These are phyloP conservation scores for Lactarius indigo DNA, from an alignment of 768 basidiomycete genomes.

Conservation along the genomic window DNA sequence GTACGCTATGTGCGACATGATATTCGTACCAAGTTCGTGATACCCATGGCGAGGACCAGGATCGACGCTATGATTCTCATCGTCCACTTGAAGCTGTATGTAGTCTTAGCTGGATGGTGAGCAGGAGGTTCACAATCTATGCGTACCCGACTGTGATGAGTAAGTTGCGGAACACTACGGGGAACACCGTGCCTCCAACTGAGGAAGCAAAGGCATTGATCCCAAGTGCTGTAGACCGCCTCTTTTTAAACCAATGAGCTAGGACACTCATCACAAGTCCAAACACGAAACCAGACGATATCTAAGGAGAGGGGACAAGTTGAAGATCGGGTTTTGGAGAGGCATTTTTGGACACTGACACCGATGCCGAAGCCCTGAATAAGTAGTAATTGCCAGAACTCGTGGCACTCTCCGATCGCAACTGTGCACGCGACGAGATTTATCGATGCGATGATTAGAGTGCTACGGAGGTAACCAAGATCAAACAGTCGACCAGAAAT, in stretches of 20 bases:
- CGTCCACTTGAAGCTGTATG: constrained; percentile 66
- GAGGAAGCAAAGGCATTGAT: too few relatives aligned
- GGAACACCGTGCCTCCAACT: constrained; percentile 67
- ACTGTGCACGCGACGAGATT: constrained; percentile 55
- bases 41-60: constrained; percentile 46
- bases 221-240: constrained; percentile 55
- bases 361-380: constrained; percentile 70
- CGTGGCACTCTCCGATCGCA: constrained; percentile 64
- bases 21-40: constrained; percentile 47
- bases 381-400: constrained; percentile 76
- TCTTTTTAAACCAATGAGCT: constrained; percentile 71
- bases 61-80: constrained; percentile 69
- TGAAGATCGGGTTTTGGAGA: neutral
- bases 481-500: constrained; percentile 70
- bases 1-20: constrained; percentile 13
- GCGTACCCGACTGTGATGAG: constrained; percentile 50
- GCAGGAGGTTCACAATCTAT: neutral
- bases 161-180: constrained; percentile 55
- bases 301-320: constrained; percentile 16
- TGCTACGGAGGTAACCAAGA: constrained; percentile 57
- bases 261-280: constrained; percentile 57
- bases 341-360: constrained; percentile 36
- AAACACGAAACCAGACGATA: constrained; percentile 51
- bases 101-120: neutral
- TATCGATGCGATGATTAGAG: constrained; percentile 46